Evolutionary conservation across 2,329 filamentous ascomycete species (phyloP).

Genomic region (Penicillium aurantiogriseum): DNA sequence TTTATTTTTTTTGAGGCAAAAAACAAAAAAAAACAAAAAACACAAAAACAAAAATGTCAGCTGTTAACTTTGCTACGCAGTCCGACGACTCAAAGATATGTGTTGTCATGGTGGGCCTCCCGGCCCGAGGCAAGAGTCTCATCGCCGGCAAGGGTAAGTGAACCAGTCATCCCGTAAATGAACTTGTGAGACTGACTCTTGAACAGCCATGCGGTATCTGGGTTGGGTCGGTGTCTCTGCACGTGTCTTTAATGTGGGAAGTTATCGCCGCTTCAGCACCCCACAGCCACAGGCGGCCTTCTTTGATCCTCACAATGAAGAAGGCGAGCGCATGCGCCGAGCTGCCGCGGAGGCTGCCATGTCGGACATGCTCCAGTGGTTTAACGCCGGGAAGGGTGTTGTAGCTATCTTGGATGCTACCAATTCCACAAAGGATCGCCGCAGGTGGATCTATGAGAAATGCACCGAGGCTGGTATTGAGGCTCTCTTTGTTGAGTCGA

Average conservation of each 20-base stretch:
- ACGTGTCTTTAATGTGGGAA: conserved; percentile 95
- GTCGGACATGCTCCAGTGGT: conserved; percentile 92
- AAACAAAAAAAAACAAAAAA: background rate
- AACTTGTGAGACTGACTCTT: conserved; percentile 12
- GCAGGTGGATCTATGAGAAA: conserved; percentile 84
- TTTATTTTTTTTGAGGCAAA: background rate
- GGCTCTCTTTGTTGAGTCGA: conserved; percentile 93
- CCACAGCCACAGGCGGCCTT: conserved; percentile 91
- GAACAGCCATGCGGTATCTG: conserved; percentile 81
- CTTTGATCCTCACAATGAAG: conserved; percentile 85
- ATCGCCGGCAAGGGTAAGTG: conserved; percentile 90
- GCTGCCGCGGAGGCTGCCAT: conserved; percentile 91
- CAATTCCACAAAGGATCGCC: conserved; percentile 86
- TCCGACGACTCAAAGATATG: conserved; percentile 95
- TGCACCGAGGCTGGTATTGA: conserved; percentile 76
- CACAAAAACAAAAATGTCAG: background rate
- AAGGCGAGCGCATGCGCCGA: conserved; percentile 83
- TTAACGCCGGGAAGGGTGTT: conserved; percentile 69
- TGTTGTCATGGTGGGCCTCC: conserved; percentile 97
- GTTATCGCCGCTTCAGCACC: conserved; percentile 84
- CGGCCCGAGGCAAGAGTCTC: conserved; percentile 92
- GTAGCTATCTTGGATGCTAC: conserved; percentile 96
- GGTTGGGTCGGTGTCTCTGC: conserved; percentile 94
- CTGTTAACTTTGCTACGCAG: conserved; percentile 65
- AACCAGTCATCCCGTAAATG: background rate